A percentile compares a stretch with the other conserved stretches of the same genome.
Evolutionary conservation across 2,329 filamentous ascomycete species (phyloP).

Genomic region (Trichophyton benhamiae): DNA sequence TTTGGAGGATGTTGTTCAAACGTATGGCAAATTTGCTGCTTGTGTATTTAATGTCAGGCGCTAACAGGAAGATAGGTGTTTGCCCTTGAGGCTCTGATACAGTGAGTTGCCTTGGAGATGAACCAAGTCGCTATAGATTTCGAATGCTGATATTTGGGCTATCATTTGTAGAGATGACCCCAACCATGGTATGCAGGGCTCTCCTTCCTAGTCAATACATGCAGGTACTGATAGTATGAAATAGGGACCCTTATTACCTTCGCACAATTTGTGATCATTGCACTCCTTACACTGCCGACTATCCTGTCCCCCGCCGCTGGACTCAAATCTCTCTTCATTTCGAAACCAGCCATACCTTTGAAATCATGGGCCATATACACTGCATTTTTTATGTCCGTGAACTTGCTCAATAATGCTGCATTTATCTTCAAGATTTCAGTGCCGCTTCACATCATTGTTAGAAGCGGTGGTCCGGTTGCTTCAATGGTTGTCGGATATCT

Average conservation of each 20-base stretch:
- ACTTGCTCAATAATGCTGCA: slow-evolving; percentile 92
- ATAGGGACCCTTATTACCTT: slow-evolving; percentile 75
- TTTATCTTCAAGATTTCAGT: slow-evolving; percentile 96
- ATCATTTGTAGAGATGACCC: slow-evolving; percentile 55
- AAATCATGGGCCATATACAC: slow-evolving; percentile 81
- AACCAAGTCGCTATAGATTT: not conserved
- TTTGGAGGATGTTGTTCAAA: slow-evolving; percentile 95
- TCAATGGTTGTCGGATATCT: slow-evolving; percentile 85
- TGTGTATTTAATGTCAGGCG: not conserved
- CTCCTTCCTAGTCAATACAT: not conserved
- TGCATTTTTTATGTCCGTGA: slow-evolving; percentile 80
- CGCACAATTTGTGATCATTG: slow-evolving; percentile 75
- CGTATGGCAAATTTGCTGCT: slow-evolving; percentile 41
- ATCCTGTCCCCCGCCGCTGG: slow-evolving; percentile 53
- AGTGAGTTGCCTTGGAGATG: slow-evolving; percentile 44
- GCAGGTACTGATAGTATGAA: not conserved
- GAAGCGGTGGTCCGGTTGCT: slow-evolving; percentile 89
- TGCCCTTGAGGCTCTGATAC: slow-evolving; percentile 86
- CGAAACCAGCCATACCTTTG: slow-evolving; percentile 67
- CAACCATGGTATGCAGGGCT: slow-evolving; percentile 52
- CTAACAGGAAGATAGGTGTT: slow-evolving; percentile 54
- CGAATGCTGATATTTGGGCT: not conserved
- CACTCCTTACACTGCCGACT: slow-evolving; percentile 61
- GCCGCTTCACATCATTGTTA: slow-evolving; percentile 89
- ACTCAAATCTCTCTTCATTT: slow-evolving; percentile 59